Conservation (phyloP, 331 rosid genomes). For the Malus hybrid region DNA sequence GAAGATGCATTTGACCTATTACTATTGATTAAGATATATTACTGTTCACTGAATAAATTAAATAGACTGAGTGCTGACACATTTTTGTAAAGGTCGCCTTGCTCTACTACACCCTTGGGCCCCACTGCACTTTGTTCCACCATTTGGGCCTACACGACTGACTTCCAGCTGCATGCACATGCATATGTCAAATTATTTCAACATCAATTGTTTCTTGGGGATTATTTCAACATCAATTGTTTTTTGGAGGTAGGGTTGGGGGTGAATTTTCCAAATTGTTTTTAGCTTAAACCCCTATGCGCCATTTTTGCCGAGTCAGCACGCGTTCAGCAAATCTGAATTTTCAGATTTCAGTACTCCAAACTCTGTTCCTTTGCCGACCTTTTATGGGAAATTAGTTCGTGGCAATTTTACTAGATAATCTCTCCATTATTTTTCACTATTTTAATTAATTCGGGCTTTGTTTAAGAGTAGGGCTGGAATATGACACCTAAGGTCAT, state of each 20-base stretch:
- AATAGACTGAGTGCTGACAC: accelerated
- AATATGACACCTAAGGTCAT: not conserved
- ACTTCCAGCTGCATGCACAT: too few relatives aligned
- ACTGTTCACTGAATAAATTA: too few relatives aligned
- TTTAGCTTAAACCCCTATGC: not conserved
- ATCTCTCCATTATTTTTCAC: not conserved
- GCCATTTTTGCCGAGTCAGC: not conserved
- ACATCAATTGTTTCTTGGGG: not conserved
- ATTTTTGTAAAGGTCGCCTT: too few relatives aligned
- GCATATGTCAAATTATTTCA: not conserved
- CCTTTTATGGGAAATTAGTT: not conserved
- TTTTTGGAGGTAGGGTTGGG: too few relatives aligned
- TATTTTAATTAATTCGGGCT: not conserved
- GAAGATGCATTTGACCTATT: too few relatives aligned
- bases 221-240: not conserved
- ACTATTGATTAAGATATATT: too few relatives aligned
- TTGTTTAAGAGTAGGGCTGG: not conserved
- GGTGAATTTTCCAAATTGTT: not conserved
- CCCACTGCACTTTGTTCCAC: too few relatives aligned
- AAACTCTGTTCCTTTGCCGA: not conserved
- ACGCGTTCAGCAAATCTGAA: not conserved
- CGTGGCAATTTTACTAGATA: not conserved
- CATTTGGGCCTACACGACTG: too few relatives aligned
- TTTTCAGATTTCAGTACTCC: not conserved
- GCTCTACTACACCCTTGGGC: too few relatives aligned